Percentiles rank a stretch among this genome's conserved stretches.
Conservation (phyloP, 257 asterid species). For the Solanum chaucha region DNA sequence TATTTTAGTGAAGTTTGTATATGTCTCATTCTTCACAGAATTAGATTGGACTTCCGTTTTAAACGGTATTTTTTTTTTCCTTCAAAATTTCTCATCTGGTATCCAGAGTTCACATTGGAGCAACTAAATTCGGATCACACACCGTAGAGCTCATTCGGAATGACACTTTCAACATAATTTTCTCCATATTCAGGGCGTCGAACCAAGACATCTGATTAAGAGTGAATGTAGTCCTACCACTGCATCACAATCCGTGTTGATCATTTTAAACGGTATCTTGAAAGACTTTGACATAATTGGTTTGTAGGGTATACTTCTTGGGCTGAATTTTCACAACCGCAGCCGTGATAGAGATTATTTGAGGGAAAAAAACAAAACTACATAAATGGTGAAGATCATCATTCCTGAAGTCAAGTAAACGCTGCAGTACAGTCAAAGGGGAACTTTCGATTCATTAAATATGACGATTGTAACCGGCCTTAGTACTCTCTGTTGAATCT, state of each 20-base stretch:
- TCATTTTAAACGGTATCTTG: background rate
- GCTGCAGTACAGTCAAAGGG: background rate
- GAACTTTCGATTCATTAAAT: background rate
- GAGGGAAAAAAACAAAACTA: background rate
- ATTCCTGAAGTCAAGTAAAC: background rate
- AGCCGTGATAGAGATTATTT: background rate
- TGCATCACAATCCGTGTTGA: fast-evolving
- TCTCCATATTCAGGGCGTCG: fast-evolving
- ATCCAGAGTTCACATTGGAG: too few species aligned
- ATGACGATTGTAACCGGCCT: background rate
- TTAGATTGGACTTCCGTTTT: background rate
- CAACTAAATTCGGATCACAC: too few species aligned
- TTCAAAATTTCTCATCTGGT: too few species aligned
- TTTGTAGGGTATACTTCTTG: background rate
- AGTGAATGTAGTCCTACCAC: fast-evolving
- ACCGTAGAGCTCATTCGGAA: fast-evolving
- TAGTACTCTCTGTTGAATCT: background rate
- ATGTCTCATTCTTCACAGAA: background rate
- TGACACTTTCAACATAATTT: too few species aligned
- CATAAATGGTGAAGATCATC: background rate
- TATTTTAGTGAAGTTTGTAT: background rate
- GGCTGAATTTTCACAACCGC: background rate
- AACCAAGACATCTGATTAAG: background rate
- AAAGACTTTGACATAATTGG: background rate
- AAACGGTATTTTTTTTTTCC: background rate